Base-by-base conservation (phyloP, 257 asterid species). In the Fraxinus cuspidata region DNA sequence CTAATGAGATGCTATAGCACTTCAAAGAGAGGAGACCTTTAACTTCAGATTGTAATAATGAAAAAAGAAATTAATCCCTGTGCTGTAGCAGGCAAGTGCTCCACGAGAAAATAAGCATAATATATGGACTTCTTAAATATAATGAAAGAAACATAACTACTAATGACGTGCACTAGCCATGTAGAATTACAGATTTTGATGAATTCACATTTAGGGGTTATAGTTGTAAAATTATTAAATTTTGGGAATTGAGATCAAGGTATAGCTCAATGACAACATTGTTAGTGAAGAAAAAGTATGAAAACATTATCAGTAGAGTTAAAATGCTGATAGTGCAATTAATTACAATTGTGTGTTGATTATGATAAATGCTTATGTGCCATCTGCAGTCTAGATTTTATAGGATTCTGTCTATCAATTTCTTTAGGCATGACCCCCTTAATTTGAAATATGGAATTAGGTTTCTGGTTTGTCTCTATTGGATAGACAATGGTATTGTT, bases 371-470 rank as follows among this genome's bases (percentile, higher is more conserved):
- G 56, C 56, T 47, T 12, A 0, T 4, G 19, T 15, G 56, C 81
- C 79, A 38, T 84, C 88, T 2, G 85, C n/a, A 47, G 19, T 19
- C 25, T 51, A 51, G 10, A 18, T 51, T 16, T 6, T 51, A n/a
- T 53, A 53, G n/a, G 63, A 44, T 44, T 51, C 25, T 19, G 21
- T 19, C 3, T 53, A 2, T 19, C 0, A 13, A 15, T 44, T 44
- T 44, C 19, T 13, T 44, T 13, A 4, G n/a, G n/a, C 7, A 3
- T 15, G 1, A 13, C 6, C n/a, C 19, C 53, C 5, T 44, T 3
- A 44, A 13, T 44, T 44, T 11, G 53, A 86, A 3, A 44, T 13
- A 3, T 13, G 53, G 53, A 44, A 0, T 44, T 44, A 44, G 65
- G 77, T 72, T 37, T 47, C 12, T 49, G 1, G n/a, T 44, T 44